These are phyloP conservation scores for Dictyostelium intermedium DNA, from an alignment of 78 protist genomes.

Conservation along the genomic window DNA sequence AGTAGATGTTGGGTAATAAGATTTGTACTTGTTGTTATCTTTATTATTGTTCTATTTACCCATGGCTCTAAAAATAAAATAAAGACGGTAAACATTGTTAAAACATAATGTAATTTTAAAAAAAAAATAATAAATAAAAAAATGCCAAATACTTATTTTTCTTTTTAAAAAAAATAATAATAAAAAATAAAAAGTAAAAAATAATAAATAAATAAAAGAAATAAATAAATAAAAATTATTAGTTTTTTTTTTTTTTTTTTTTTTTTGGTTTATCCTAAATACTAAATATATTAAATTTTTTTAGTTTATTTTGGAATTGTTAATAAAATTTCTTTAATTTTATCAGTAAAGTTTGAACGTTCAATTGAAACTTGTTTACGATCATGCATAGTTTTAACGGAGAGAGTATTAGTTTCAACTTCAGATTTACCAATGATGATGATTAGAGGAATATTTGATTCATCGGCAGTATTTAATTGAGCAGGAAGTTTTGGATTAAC, in stretches of 20 bases:
- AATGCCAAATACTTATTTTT: neutral
- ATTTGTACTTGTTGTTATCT: neutral
- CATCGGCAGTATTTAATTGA: conserved; percentile 81
- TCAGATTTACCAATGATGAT: conserved; percentile 88
- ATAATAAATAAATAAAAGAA: no score
- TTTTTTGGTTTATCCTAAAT: no score
- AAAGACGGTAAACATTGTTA: neutral
- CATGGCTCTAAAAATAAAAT: neutral
- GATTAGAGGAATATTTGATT: conserved; percentile 61
- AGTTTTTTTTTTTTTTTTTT: neutral
- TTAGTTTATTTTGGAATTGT: neutral
- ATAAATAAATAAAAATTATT: no score
- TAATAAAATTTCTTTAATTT: conserved; percentile 41
- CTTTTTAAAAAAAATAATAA: no score
- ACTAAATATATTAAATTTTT: neutral
- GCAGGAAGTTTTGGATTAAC: conserved; percentile 59
- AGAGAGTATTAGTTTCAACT: conserved; percentile 65
- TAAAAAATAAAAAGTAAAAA: no score
- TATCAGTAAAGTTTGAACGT: conserved; percentile 20
- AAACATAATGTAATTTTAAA: neutral
- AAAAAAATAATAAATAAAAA: neutral
- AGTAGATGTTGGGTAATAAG: neutral
- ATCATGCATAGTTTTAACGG: conserved; percentile 67
- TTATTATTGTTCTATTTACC: neutral
- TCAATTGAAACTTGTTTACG: conserved; percentile 25